Base-by-base conservation (phyloP, 2,329 filamentous ascomycete genomes). In the Xylaria polymorpha region DNA sequence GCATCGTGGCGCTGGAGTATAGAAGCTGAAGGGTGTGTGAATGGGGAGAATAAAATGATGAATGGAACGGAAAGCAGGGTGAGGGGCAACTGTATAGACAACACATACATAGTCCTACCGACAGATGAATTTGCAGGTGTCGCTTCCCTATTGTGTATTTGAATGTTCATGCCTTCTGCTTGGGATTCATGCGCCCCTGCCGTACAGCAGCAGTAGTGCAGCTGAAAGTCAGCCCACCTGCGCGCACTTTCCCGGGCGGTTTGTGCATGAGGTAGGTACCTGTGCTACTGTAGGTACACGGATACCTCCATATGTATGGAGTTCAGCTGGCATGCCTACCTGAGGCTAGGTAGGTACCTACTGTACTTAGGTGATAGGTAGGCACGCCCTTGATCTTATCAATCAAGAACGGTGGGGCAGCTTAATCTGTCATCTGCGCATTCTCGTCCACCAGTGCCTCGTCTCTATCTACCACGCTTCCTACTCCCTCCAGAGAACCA, bases 381-480 rank as follows among this genome's bases (percentile, higher is more conserved):
- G 37, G 50, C 20, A 7, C n/a, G 20, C 20, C 10, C n/a, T 32
- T 20, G 4, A 58, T 48, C 18, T 59, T 55, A 48, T 56, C 20
- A 25, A 32, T 39, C 9, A 48, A 44, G 41, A 18, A 60, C 50
- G 59, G 67, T 64, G 67, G 67, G 67, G 64, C 46, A 69, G 44
- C 22, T 55, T 15, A 29, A 43, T 25, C 32, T 56, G 37, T 64
- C 50, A 48, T 29, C 29, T 29, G 18, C 37, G 66, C 61, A 58
- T 43, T 43, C 44, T 56, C 12, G n/a, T 25, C 22, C 35, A 39
- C 7, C 12, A 14, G 22, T n/a, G n/a, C 35, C 35, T 43, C 41
- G 20, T 22, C 44, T 29, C n/a, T n/a, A n/a, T 25, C 39, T 29
- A 39, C 39, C 39, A 60, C 37, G 4, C 55, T 44, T 44, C n/a